These are phyloP conservation scores for Curvularia sp. DNA, from an alignment of 2,329 filamentous ascomycete genomes.

Conservation along the genomic window DNA sequence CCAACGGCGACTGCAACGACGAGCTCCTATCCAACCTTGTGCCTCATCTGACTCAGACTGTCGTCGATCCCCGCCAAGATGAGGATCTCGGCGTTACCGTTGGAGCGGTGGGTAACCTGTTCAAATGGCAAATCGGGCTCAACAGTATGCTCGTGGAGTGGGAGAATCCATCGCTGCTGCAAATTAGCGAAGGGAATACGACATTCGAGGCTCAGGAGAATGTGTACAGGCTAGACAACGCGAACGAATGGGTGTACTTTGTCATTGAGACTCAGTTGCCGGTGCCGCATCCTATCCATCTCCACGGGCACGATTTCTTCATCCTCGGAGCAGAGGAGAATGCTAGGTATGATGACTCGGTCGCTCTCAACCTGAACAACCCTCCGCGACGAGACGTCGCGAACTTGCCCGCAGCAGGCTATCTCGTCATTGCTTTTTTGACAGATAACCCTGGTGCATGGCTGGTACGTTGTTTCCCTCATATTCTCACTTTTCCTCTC, in stretches of 20 bases:
- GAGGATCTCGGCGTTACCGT: constrained; percentile 39
- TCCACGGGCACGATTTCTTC: constrained; percentile 27
- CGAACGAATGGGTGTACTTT: constrained; percentile 50
- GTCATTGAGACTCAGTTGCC: constrained; percentile 49
- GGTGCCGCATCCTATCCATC: constrained; percentile 44
- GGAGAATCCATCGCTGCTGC: constrained; percentile 49
- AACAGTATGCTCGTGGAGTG: constrained; percentile 51
- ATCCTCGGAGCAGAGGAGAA: constrained; percentile 36
- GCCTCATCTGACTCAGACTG: constrained; percentile 44
- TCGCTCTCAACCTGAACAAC: constrained; percentile 35
- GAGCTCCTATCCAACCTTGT: constrained; percentile 23
- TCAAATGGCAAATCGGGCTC: constrained; percentile 52
- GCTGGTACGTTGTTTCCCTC: constrained; percentile 18
- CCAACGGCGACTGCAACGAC: constrained; percentile 48
- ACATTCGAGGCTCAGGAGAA: constrained; percentile 42
- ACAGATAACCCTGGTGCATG: constrained; percentile 49
- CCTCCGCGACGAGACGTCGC: constrained; percentile 46
- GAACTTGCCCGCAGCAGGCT: constrained; percentile 41
- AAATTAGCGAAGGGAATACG: constrained; percentile 44
- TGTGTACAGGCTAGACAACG: constrained; percentile 31
- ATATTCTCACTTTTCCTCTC: too few species aligned
- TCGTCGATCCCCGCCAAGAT: constrained; percentile 30
- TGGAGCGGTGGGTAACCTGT: constrained; percentile 43
- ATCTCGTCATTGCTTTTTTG: constrained; percentile 45
- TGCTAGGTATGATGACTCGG: constrained; percentile 27